Evolutionary conservation across 2,329 filamentous ascomycete genomes (phyloP), one percentile per base, ranked within the genome.

Genomic region (Penicillium occitanis): DNA sequence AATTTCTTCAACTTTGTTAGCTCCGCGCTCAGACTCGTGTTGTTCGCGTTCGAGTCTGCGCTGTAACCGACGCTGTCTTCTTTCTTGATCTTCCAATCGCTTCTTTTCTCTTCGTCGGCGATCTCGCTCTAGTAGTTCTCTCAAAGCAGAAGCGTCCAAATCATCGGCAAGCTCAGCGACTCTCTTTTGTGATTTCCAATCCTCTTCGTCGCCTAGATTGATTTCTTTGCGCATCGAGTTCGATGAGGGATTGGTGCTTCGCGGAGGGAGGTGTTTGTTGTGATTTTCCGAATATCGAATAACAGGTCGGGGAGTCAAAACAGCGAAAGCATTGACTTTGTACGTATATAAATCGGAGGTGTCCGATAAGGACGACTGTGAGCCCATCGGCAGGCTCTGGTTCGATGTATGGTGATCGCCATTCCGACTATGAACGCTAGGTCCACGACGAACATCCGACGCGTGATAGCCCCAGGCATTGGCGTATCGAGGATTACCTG

Each of bases 61-160:
- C 67, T 80, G 76, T 53, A 81, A 70, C 68, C 76, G 81, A 65
- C 82, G 81, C 68, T 86, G 82, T 44, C 85, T 81, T 68, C 77
- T 85, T 73, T 90, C 88, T 70, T 87, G 87, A 72, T 93, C 91
- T 62, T 88, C 88, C 68, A 87, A 84, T 63, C 85, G 86, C 78
- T 91, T 93, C 75, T 88, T 88, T 70, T 97, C 91, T 69, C 86
- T 88, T 66, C 95, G 86, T 72, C 93, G 87, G 70, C 89, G 85
- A 73, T 99, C 95, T 67, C 95, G 85, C 72, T 99, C 95, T 86
- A 99, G 90, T 35, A 98, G 83, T 74, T 96, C 91, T 66, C 94
- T 87, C 46, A 99, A 77, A 71, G 92, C 93, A 62, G 90, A 87
- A 3, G 95, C 91, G 78, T 92, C 92, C 64, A 99, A 83, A 67